Base-by-base conservation (phyloP, 164 flowering plant genomes). In the Vitis rupestris region DNA sequence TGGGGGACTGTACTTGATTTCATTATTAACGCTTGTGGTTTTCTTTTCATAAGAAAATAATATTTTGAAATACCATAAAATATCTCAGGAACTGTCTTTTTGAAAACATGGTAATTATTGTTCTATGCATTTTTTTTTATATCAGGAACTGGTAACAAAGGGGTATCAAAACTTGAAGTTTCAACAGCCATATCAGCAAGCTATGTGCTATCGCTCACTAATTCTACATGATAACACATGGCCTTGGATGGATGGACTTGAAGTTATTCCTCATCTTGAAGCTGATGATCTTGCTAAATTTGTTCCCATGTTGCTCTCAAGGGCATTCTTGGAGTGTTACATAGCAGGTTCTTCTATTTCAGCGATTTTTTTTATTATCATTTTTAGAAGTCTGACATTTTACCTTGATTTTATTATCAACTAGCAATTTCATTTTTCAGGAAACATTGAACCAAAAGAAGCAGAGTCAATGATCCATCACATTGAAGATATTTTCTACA, bases 151-250 rank as follows among this genome's bases (percentile, higher is more conserved):
- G 66, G 76, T 86, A 27, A 76, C 61, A 23, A 90, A 87, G 82
- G 87, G 87, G 31, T 85, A 84, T 71, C 84, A 90, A 67, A 90
- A 90, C 76, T 68, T 74, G 68, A 88, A 90, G 79, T 90, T 88
- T 82, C 88, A 87, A 67, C 92, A 90, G 70, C 92, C 95, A 56
- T 88, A 88, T 78, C 87, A 87, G 77, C 92, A 88, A 71, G 95
- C 90, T 17, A 80, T 85, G 89, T 85, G 80, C 75, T 79, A 87
- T 63, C 84, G 90, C 76, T 87, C 89, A 29, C 71, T 90, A 67
- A 78, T 88, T 52, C 69, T 90, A 19, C 82, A 81, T 73, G 91
- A 90, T 79, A 80, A 78, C n/a, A 63, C 84, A 65, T 85, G 85
- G 90, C 88, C 92, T 31, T 90, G 91, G 92, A 81, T 63, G 73